A percentile compares a stretch with the other conserved stretches of the same genome.
phyloP scores from a whole-genome alignment of 768 basidiomycete species.

The Panaeolus papilionaceus region DNA sequence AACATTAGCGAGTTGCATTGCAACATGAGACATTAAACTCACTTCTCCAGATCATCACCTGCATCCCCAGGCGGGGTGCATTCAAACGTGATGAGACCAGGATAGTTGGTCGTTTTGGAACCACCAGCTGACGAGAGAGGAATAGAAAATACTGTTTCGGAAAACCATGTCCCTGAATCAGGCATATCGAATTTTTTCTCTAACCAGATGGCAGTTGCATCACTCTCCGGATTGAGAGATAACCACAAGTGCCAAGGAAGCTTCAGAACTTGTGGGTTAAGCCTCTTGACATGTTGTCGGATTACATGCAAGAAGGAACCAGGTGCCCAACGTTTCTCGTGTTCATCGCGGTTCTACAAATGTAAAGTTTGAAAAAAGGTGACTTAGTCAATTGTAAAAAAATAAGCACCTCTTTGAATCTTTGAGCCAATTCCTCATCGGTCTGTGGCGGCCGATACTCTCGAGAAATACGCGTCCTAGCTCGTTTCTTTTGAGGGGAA shows the following conservation, averaged over 20 bases:
- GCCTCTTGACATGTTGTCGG: slow-evolving; percentile 43
- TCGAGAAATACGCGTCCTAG: slow-evolving; percentile 44
- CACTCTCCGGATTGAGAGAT: slow-evolving; percentile 74
- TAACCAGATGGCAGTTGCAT: slow-evolving; percentile 82
- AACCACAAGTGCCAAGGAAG: slow-evolving; percentile 72
- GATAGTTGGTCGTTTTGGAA: slow-evolving; percentile 43
- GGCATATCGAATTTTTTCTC: slow-evolving; percentile 79
- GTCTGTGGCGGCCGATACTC: slow-evolving; percentile 61
- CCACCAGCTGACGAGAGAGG: slow-evolving; percentile 43
- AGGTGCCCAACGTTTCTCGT: slow-evolving; percentile 74
- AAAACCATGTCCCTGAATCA: slow-evolving; percentile 64
- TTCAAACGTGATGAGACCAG: slow-evolving; percentile 80
- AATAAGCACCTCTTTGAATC: slow-evolving; percentile 69
- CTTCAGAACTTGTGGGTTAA: slow-evolving; percentile 36
- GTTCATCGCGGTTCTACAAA: slow-evolving; percentile 71
- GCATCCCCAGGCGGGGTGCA: slow-evolving; percentile 70
- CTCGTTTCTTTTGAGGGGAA: slow-evolving; percentile 44
- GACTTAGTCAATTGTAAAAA: slow-evolving; percentile 18
- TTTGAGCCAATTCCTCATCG: slow-evolving; percentile 68
- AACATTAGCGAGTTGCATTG: slow-evolving; percentile 14
- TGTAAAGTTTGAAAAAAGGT: slow-evolving; percentile 10
- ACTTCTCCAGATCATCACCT: slow-evolving; percentile 74
- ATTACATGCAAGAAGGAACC: slow-evolving; percentile 69
- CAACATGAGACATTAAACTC: slow-evolving; percentile 22
- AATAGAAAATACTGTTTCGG: slow-evolving; percentile 66